Evolutionary conservation across 202 grass and related monocot species (phyloP), one percentile per base, ranked within the genome.

Genomic region (Hordeum pubiflorum): DNA sequence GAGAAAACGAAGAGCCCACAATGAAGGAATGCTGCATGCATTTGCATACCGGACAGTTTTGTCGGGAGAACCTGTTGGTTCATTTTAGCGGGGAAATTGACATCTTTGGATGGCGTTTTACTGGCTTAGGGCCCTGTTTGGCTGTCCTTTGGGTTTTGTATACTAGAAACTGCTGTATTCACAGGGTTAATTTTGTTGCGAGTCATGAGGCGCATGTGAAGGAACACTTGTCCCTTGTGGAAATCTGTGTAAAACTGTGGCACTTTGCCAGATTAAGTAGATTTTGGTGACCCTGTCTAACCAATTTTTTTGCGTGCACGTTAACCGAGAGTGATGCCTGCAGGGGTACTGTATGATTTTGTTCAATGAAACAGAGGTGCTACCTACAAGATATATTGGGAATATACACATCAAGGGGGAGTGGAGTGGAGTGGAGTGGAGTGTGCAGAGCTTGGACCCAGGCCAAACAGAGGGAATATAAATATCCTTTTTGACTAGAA

Each of bases 1-100:
- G 91, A 94, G 63, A 87, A 82, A 77, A 80, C 44, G 0, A 71
- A 78, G 48, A 63, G 5, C 23, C 3, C 10, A 17, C 20, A 65
- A 48, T 85, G 64, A 89, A 21, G 2, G 40, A 71, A 14, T 26
- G 10, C 12, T 7, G 3, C 9, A 63, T 14, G 54, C 5, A n/a
- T 76, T 38, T 60, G 10, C 40, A 34, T 27, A 8, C 18, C 20
- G 52, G 52, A 55, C 1, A 55, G 52, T 55, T 55, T 55, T 55
- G 6, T 9, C 29, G 29, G 52, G 18, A 15, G 48, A 52, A 7
- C 1, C 12, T 78, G 26, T 12, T 22, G 10, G 10, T 68, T 58
- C 22, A 9, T 54, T 63, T 24, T 8, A 15, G 14, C 4, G 38
- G 0, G 29, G 9, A 32, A 41, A 34, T 9, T 2, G 15, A 24